phyloP scores from a whole-genome alignment of 192 early-diverging fungal genomes.

The Dimargaris xerosporica region DNA sequence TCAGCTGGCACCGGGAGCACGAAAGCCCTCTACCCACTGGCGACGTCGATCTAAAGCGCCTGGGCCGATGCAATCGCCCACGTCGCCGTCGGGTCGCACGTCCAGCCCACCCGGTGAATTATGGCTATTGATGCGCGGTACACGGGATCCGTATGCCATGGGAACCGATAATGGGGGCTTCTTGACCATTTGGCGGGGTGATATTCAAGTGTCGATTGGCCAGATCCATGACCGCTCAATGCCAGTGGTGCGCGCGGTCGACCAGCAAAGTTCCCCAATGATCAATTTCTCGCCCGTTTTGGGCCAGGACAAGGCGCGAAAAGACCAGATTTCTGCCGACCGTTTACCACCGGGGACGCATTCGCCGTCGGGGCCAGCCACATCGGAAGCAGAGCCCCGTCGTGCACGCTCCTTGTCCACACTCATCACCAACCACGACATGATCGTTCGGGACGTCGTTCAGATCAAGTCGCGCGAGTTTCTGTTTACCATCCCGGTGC shows the following conservation, averaged over 20 bases:
- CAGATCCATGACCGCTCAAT: neutral
- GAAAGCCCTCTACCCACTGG: neutral
- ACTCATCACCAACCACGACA: slow-evolving; percentile 10
- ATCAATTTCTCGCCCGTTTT: neutral
- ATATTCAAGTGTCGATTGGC: slow-evolving; percentile 10
- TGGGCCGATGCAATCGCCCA: neutral
- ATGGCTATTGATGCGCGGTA: slow-evolving; percentile 9
- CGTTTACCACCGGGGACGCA: too few species aligned
- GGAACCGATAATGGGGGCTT: neutral
- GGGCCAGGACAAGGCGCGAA: neutral
- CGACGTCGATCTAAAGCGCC: too few species aligned
- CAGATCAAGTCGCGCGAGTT: slow-evolving; percentile 5
- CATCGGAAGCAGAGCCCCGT: neutral
- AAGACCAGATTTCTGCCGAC: too few species aligned
- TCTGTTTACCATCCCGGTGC: slow-evolving; percentile 5
- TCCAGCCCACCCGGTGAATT: slow-evolving; percentile 4
- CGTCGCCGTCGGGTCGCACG: neutral
- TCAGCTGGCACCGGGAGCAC: neutral
- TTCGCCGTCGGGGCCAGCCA: too few species aligned
- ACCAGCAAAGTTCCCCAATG: neutral
- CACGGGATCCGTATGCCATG: slow-evolving; percentile 8
- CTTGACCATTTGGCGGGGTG: slow-evolving; percentile 10
- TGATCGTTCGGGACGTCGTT: slow-evolving; percentile 9
- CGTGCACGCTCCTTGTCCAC: slow-evolving; percentile 10
- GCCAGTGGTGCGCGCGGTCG: neutral